Evolutionary conservation across 1,284 basidiomycete genomes (phyloP), one percentile per base, ranked within the genome.

Genomic region (Marasmius oreades): DNA sequence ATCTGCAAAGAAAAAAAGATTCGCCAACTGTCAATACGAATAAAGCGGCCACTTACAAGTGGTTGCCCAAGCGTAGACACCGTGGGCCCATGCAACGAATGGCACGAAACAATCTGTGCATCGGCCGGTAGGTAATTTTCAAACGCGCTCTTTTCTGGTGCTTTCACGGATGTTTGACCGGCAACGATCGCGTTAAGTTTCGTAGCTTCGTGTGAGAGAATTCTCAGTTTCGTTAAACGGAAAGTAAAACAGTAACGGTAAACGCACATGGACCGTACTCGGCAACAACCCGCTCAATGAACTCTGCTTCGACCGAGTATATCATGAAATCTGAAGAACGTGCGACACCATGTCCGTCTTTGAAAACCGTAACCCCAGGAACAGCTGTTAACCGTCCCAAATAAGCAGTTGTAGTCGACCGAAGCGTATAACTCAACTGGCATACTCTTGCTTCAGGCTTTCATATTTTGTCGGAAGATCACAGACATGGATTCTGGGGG

Each of bases 141-240:
- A 67, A 99, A 99, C 0, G 97, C 96, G 0, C 72, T 81, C 62
- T 83, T 86, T 69, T 99, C 96, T 0, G 97, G 97, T 0, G 94
- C 92, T 71, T 99, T 99, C 57, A 98, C 96, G 0, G 93, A 95
- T 0, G 96, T 98, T 73, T 99, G 96, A 0, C 94, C 96, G 0
- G 93, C 86, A 6, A 99, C 95, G 51, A 98, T 88, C 1, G 96
- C 92, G 20, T 92, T 86, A 18, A 95, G 73, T 73, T 98, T 98
- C 3, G 95, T 97, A 10, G 95, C 93, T 95, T n/a, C n/a, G n/a
- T n/a, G n/a, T n/a, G 65, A 4, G 42, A 34, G 8, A 50, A 5
- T 3, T 16, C 11, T 31, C n/a, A 26, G n/a, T 24, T 14, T 46
- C 36, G 6, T n/a, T 37, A 39, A 36, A 33, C 11, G 5, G 52